These are phyloP conservation scores for Phytophthora pistaciae DNA, from an alignment of 352 stramenopile species.

Conservation along the genomic window DNA sequence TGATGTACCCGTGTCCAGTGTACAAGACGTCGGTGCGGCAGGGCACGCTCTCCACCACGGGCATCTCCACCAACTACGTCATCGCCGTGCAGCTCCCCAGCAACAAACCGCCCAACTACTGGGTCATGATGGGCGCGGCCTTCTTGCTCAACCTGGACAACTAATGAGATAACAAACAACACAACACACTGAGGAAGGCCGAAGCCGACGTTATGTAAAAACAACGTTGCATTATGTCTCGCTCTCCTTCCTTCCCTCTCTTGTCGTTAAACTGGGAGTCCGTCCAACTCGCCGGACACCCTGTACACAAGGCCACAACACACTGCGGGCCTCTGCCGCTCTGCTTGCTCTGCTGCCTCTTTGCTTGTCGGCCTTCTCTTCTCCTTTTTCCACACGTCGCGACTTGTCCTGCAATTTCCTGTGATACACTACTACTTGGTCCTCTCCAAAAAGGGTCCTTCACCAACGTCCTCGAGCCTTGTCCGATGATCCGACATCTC, in stretches of 20 bases:
- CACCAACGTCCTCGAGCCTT: constrained; percentile 8
- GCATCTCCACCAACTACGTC: constrained; percentile 96
- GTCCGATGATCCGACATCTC: background rate
- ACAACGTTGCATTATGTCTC: constrained; percentile 46
- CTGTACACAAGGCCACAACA: constrained; percentile 32
- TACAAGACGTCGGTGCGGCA: constrained; percentile 96
- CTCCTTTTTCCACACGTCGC: background rate
- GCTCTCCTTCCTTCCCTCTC: constrained; percentile 29
- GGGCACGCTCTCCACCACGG: constrained; percentile 92
- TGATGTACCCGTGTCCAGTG: constrained; percentile 92
- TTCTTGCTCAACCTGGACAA: constrained; percentile 94
- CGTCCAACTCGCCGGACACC: constrained; percentile 33
- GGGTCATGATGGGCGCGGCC: constrained; percentile 93
- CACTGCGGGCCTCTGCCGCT: background rate
- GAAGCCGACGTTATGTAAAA: constrained; percentile 41
- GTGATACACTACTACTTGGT: constrained; percentile 49
- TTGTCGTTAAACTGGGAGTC: constrained; percentile 40
- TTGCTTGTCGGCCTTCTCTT: background rate
- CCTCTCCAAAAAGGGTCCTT: constrained; percentile 24
- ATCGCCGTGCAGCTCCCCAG: constrained; percentile 93
- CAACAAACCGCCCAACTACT: constrained; percentile 85
- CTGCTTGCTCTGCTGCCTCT: constrained; percentile 4
- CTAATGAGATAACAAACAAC: constrained; percentile 28
- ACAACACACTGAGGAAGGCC: constrained; percentile 15
- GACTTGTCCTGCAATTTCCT: constrained; percentile 32